These are phyloP conservation scores for Xylaria flabelliformis DNA, from an alignment of 495 filamentous ascomycete genomes.

Conservation along the genomic window DNA sequence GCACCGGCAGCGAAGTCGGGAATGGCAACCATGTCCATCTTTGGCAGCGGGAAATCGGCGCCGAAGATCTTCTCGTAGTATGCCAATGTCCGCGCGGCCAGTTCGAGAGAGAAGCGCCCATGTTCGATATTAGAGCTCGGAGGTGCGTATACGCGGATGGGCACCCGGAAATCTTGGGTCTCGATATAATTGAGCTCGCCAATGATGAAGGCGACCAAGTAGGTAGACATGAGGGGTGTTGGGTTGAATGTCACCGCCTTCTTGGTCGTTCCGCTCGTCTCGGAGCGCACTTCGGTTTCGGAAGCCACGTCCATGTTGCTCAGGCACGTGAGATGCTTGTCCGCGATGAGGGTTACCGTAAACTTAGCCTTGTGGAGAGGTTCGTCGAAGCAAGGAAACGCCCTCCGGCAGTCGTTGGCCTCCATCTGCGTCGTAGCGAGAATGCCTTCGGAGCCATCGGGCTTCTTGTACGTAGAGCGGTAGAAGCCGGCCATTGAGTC, in stretches of 20 bases:
- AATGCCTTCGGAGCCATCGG: constrained; percentile 66
- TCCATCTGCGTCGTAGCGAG: constrained; percentile 85
- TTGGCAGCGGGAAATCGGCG: constrained; percentile 70
- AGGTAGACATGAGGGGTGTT: constrained; percentile 78
- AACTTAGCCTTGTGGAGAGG: constrained; percentile 76
- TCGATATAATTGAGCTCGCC: constrained; percentile 79
- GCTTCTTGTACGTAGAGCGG: constrained; percentile 73
- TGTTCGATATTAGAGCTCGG: constrained; percentile 69
- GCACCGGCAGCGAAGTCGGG: constrained; percentile 92
- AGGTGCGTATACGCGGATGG: constrained; percentile 73
- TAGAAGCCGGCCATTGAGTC: constrained; percentile 87
- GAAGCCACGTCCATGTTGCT: constrained; percentile 82
- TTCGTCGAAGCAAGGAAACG: constrained; percentile 82
- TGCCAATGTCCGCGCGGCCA: constrained; percentile 69
- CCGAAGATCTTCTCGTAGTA: constrained; percentile 83
- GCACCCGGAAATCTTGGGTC: constrained; percentile 74
- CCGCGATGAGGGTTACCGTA: constrained; percentile 74
- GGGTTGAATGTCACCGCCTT: constrained; percentile 78
- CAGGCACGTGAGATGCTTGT: constrained; percentile 74
- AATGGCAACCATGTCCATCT: constrained; percentile 99
- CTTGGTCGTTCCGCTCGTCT: constrained; percentile 60
- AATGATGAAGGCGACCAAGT: constrained; percentile 76
- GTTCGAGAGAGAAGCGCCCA: constrained; percentile 70
- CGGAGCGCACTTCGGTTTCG: constrained; percentile 65
- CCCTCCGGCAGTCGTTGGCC: constrained; percentile 75